These are phyloP conservation scores for Wickerhamomyces sydowiorum DNA, from an alignment of 805 yeast species.

Conservation along the genomic window DNA sequence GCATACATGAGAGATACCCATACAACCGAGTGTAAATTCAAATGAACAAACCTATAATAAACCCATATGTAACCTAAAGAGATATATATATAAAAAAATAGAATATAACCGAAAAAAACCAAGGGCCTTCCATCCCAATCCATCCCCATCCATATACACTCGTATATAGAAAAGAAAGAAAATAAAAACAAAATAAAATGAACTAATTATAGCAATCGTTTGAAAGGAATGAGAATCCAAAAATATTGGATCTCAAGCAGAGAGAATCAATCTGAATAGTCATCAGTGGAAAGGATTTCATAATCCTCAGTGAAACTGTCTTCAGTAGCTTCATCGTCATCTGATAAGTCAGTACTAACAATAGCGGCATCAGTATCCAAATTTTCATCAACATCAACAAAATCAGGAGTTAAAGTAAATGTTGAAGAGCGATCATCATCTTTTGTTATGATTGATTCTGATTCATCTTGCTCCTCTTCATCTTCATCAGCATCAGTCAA, in stretches of 20 bases:
- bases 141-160: no score
- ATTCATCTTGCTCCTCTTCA: not conserved
- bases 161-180: not conserved
- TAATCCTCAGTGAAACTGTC: slow-evolving; percentile 1
- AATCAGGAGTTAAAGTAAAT: not conserved
- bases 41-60: no score
- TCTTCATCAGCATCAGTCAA: no score
- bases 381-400: not conserved
- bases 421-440: not conserved
- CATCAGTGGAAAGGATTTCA: slow-evolving; percentile 1
- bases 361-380: not conserved
- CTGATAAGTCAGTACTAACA: not conserved
- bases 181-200: not conserved
- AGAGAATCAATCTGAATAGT: not conserved
- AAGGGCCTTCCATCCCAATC: no score
- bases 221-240: no score
- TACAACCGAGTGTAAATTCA: no score
- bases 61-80: no score
- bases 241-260: not conserved
- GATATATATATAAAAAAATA: no score
- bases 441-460: not conserved
- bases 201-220: no score
- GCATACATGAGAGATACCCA: no score
- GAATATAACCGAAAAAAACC: not conserved
- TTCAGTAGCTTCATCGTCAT: not conserved